A percentile compares a stretch with the other conserved stretches of the same genome.
phyloP scores from a whole-genome alignment of 2,329 filamentous ascomycete species.

The Ceratocystis destructans region DNA sequence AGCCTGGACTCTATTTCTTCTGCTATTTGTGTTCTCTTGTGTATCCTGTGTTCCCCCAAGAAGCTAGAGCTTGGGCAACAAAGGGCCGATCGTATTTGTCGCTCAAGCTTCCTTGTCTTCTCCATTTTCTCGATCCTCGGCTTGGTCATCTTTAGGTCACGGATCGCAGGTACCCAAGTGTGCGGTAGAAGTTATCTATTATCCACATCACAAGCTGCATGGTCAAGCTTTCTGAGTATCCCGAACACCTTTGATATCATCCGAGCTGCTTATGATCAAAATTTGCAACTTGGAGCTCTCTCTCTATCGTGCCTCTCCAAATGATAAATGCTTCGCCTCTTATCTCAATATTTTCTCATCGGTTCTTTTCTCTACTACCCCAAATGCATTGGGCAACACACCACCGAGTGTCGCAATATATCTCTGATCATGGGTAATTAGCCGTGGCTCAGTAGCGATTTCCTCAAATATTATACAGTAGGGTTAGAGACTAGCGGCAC shows the following conservation, averaged over 20 bases:
- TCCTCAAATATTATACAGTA: background rate
- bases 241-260: background rate
- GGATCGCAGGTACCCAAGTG: background rate
- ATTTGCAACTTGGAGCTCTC: background rate
- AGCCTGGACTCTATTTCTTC: background rate
- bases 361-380: background rate
- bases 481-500: no score
- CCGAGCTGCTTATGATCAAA: background rate
- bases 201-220: background rate
- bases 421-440: background rate
- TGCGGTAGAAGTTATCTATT: background rate
- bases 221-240: background rate
- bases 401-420: background rate
- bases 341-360: background rate
- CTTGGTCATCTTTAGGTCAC: background rate
- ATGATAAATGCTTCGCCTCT: background rate
- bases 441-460: background rate
- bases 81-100: conserved; percentile 2
- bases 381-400: background rate
- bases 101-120: background rate
- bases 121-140: background rate
- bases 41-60: background rate
- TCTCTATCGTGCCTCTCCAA: background rate
- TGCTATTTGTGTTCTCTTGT: background rate
- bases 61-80: background rate